Evolutionary conservation across 2,329 filamentous ascomycete genomes (phyloP).

Genomic region (Fusarium longipes): DNA sequence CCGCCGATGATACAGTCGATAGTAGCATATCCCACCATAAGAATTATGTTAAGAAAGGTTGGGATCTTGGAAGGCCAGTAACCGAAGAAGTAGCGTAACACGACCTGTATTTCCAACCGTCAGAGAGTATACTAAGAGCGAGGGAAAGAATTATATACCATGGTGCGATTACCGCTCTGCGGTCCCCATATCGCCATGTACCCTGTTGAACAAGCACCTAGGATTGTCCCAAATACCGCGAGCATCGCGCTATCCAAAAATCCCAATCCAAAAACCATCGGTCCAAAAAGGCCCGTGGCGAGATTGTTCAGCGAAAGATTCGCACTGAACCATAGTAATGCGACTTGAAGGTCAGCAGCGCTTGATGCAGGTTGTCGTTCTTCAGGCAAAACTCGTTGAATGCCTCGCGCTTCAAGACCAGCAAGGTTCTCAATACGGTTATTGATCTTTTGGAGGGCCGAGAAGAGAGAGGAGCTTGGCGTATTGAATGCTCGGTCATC

Average conservation of each 20-base stretch:
- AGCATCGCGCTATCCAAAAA: conserved; percentile 79
- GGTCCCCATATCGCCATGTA: conserved; percentile 84
- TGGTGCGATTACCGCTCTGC: conserved; percentile 78
- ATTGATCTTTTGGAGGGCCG: conserved; percentile 30
- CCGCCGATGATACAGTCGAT: conserved; percentile 85
- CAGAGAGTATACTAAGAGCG: background rate
- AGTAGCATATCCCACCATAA: conserved; percentile 79
- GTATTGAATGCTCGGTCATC: conserved; percentile 17
- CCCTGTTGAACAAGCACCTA: conserved; percentile 77
- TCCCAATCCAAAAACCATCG: conserved; percentile 75
- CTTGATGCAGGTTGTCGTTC: conserved; percentile 51
- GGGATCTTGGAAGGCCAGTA: conserved; percentile 61
- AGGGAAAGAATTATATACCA: conserved; percentile 57
- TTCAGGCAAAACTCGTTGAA: conserved; percentile 52
- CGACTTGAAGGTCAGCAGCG: conserved; percentile 53
- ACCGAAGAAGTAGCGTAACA: conserved; percentile 82
- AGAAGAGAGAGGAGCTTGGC: background rate
- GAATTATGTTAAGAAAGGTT: conserved; percentile 60
- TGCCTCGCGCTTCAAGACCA: conserved; percentile 56
- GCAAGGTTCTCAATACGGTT: conserved; percentile 44
- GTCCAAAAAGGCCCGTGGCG: conserved; percentile 76
- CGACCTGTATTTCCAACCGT: conserved; percentile 53
- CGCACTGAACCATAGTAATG: conserved; percentile 58
- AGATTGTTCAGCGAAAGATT: conserved; percentile 59
- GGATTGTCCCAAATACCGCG: conserved; percentile 79